phyloP scores from a whole-genome alignment of 106 monocot species.

The Iris macrosiphon region DNA sequence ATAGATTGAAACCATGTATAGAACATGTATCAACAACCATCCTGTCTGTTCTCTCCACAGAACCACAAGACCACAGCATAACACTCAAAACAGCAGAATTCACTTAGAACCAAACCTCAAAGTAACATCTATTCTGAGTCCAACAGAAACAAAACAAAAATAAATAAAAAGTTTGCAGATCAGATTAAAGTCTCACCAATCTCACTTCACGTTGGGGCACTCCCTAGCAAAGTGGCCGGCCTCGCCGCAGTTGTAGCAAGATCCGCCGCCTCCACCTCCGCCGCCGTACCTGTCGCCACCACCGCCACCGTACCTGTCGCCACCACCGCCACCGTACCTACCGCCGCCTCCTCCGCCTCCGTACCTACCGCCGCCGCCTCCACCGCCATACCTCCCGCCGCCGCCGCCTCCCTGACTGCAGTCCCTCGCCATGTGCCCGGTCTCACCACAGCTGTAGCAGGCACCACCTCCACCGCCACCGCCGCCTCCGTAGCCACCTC shows the following conservation, averaged over 20 bases:
- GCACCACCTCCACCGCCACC: background rate
- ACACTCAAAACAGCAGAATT: no score
- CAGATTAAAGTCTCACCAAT: no score
- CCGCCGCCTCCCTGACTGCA: conserved; percentile 7
- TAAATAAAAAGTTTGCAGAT: no score
- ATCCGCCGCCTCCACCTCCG: conserved; percentile 4
- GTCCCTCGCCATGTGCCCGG: conserved; percentile 15
- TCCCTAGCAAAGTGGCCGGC: conserved; percentile 15
- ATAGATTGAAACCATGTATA: no score
- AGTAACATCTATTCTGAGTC: no score
- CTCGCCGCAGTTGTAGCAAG: conserved; percentile 15
- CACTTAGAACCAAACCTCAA: no score
- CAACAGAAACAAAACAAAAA: no score
- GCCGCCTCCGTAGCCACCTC: conserved; percentile 1
- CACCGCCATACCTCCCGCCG: background rate
- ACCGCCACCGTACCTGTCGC: background rate
- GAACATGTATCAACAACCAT: no score
- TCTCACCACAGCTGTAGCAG: conserved; percentile 15
- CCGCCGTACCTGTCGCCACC: conserved; percentile 10
- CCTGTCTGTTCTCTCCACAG: no score
- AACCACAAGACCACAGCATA: no score
- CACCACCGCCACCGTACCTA: background rate
- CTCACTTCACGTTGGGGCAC: conserved; percentile 5
- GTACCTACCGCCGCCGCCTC: conserved; percentile 8
- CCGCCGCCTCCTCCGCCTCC: conserved; percentile 8